phyloP scores from a whole-genome alignment of 108 stramenopile genomes.

The Nitzschia sp. region DNA sequence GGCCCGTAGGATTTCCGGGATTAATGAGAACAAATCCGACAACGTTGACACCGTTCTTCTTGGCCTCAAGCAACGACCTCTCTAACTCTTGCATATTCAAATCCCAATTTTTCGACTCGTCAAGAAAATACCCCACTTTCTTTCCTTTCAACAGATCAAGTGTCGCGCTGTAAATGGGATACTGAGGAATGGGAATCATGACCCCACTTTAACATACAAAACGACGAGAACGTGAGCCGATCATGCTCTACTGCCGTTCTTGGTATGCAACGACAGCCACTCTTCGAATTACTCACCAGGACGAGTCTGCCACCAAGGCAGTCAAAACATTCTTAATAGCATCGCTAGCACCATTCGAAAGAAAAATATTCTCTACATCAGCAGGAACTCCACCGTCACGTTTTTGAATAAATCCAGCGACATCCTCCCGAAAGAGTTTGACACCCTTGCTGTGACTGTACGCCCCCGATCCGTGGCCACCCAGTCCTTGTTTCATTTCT shows the following conservation, averaged over 20 bases:
- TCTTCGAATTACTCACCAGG: slow-evolving; percentile 37
- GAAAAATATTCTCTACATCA: slow-evolving; percentile 85
- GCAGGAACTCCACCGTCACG: slow-evolving; percentile 70
- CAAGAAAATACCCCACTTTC: slow-evolving; percentile 90
- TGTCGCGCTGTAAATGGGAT: slow-evolving; percentile 95
- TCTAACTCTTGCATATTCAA: slow-evolving; percentile 83
- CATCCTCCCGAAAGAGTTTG: slow-evolving; percentile 66
- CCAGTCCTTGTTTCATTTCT: slow-evolving; percentile 62
- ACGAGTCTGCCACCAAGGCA: slow-evolving; percentile 63
- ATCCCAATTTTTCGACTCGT: slow-evolving; percentile 87
- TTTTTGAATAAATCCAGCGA: slow-evolving; percentile 82
- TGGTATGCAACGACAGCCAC: neutral
- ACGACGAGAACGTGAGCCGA: neutral
- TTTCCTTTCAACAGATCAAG: slow-evolving; percentile 84
- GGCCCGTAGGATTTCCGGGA: slow-evolving; percentile 96
- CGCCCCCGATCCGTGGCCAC: slow-evolving; percentile 79
- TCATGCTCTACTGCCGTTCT: neutral
- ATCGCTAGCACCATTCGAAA: slow-evolving; percentile 95
- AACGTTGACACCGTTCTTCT: slow-evolving; percentile 62
- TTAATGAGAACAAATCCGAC: slow-evolving; percentile 90
- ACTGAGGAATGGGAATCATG: slow-evolving; percentile 98
- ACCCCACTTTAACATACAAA: slow-evolving; percentile 57
- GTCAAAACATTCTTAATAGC: slow-evolving; percentile 84
- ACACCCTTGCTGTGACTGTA: slow-evolving; percentile 90
- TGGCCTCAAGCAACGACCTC: slow-evolving; percentile 73